A percentile compares a stretch with the other conserved stretches of the same genome.
phyloP scores from a whole-genome alignment of 176 grass and related monocot genomes.

The Aegilops sharonensis region DNA sequence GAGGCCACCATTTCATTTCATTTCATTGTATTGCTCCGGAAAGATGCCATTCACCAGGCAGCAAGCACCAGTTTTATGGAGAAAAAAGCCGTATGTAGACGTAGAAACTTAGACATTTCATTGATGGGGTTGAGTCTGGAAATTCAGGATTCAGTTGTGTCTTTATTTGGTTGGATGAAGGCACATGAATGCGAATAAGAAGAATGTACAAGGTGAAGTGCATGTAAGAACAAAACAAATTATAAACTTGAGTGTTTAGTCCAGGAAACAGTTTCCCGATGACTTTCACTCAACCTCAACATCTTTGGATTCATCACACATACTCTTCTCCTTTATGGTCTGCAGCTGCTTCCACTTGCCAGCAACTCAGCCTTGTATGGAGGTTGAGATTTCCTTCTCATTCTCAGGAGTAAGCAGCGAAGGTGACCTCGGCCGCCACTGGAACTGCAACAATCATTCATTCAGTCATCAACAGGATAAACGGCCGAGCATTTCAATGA shows the following conservation, averaged over 20 bases:
- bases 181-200: neutral
- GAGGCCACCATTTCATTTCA: conserved; percentile 5
- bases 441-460: conserved; percentile 49
- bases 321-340: no score
- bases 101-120: neutral
- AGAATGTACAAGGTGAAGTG: neutral
- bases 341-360: no score
- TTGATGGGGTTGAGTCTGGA: neutral
- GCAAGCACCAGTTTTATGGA: conserved; percentile 17
- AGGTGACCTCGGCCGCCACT: conserved; percentile 32
- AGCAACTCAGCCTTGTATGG: no score
- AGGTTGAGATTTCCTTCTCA: no score
- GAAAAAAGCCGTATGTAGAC: neutral
- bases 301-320: conserved; percentile 63
- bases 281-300: conserved; percentile 49
- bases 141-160: conserved; percentile 10
- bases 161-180: neutral
- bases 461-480: no score
- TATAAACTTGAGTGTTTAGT: conserved; percentile 17
- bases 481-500: no score
- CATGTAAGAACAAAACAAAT: neutral
- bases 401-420: neutral
- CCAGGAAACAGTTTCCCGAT: conserved; percentile 37
- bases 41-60: neutral
- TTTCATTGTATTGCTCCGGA: conserved; percentile 1